Base-by-base conservation (phyloP, 2,329 filamentous ascomycete genomes). In the Penicillium sp. region DNA sequence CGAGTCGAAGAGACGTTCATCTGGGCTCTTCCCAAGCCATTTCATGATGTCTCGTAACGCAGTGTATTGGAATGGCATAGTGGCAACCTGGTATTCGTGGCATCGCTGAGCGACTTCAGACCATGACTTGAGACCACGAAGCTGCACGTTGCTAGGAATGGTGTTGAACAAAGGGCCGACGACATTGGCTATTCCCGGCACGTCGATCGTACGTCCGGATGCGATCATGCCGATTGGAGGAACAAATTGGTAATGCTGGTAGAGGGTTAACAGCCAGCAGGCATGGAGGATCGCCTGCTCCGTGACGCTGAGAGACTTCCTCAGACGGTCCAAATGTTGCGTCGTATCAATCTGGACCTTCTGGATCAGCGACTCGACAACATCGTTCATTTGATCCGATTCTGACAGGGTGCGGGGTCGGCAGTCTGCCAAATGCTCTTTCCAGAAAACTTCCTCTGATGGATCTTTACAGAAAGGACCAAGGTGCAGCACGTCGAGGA, bases 121-220 rank as follows among this genome's bases (percentile, higher is more conserved):
- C 86, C 89, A 92, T 0, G 82, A 86, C 4, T 83, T 78, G 0
- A 75, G 70, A 0, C 73, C 64, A 6, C 76, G 62, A 14, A 84
- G 65, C 6, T 78, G 71, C 37, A 87, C 76, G 57, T 85, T 82
- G 71, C 90, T 92, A 0, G 93, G 92, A 1, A 97, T 80, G 0
- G 93, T 97, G 72, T 97, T 97, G 82, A 97, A 96, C 22, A 97
- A 78, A 0, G 94, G 93, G 0, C 93, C 94, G 45, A 95, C 84
- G 0, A 91, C 85, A 25, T 81, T 72, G 51, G 93, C 89, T 1
- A 88, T 84, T 1, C 81, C 81, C 33, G 68, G 83, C 13, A 92
- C 77, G 46, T 90, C 85, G 4, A 96, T 84, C 0, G 87, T 85
- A 61, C 93, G 84, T 0, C 93, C 94, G 6, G 93, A 95, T 0